Percentiles rank a stretch among this genome's conserved stretches.
phyloP scores from a whole-genome alignment of 352 stramenopile genomes.

The Globisporangium emineosum region DNA sequence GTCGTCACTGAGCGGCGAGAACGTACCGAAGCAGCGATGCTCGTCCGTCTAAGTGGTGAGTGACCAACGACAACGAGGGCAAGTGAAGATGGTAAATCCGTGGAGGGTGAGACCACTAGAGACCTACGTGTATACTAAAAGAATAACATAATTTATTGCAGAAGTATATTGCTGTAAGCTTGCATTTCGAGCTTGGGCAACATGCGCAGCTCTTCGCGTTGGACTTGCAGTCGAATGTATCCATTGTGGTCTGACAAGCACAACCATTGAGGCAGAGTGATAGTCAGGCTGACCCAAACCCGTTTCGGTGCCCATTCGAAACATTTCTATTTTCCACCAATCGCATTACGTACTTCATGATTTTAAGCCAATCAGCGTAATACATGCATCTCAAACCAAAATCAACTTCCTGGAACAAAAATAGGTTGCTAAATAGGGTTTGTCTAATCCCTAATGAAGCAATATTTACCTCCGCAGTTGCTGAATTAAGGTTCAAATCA shows the following conservation, averaged over 20 bases:
- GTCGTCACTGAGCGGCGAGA: not conserved
- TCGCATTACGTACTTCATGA: not conserved
- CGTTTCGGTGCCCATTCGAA: not conserved
- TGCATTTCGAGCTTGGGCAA: too few species aligned
- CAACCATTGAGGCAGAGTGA: not conserved
- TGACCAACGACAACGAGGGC: too few species aligned
- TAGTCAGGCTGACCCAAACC: not conserved
- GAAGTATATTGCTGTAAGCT: not conserved
- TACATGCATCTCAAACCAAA: too few species aligned
- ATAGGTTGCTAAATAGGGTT: too few species aligned
- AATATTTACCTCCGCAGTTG: not conserved
- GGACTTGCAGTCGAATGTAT: not conserved
- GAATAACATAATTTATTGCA: conserved; percentile 2
- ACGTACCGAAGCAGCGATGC: not conserved
- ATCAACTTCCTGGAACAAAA: too few species aligned
- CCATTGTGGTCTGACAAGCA: not conserved
- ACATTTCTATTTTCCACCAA: not conserved
- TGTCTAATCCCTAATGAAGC: not conserved
- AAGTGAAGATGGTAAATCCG: not conserved
- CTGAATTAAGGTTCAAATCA: not conserved
- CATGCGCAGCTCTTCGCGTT: not conserved
- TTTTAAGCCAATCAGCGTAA: conserved; percentile 1
- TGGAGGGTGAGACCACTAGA: not conserved
- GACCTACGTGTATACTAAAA: not conserved
- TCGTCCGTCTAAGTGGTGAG: not conserved